These are phyloP conservation scores for Pelargonium cotyledonis DNA, from an alignment of 441 rosid genomes.

Conservation along the genomic window DNA sequence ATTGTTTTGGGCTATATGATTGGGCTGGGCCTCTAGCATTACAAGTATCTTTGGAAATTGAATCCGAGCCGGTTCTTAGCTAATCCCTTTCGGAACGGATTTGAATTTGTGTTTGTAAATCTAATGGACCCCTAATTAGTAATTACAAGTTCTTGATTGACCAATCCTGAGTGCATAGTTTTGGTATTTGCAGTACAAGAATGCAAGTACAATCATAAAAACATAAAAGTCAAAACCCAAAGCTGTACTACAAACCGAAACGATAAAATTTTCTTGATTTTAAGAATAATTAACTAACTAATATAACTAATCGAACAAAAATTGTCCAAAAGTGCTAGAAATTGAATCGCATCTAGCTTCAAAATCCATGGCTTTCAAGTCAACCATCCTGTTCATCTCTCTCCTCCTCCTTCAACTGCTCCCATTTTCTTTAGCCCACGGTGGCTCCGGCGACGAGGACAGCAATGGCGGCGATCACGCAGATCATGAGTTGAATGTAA, in stretches of 20 bases:
- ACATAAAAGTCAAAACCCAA: conserved; percentile 15
- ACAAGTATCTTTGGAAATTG: no score
- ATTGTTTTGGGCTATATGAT: no score
- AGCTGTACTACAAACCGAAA: conserved; percentile 28
- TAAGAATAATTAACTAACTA: not conserved
- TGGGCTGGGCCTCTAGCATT: no score
- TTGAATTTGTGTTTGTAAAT: no score
- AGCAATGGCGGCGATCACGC: not conserved
- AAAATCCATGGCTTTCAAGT: conserved; percentile 28
- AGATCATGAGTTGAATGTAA: conserved; percentile 21
- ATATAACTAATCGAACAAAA: not conserved
- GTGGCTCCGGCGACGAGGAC: conserved; percentile 26
- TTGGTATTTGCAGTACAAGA: conserved; percentile 22
- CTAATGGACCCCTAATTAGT: no score
- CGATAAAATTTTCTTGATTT: not conserved
- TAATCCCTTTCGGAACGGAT: no score
- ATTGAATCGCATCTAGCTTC: not conserved
- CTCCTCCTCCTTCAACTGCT: conserved; percentile 37
- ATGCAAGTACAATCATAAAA: conserved; percentile 17
- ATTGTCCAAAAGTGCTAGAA: not conserved
- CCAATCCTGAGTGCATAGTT: no score
- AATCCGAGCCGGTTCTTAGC: no score
- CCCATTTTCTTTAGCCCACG: conserved; percentile 33
- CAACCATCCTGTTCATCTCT: conserved; percentile 36
- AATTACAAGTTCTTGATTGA: no score